These are phyloP conservation scores for Cyberlindnera euphorbiae DNA, from an alignment of 805 yeast species.

Conservation along the genomic window DNA sequence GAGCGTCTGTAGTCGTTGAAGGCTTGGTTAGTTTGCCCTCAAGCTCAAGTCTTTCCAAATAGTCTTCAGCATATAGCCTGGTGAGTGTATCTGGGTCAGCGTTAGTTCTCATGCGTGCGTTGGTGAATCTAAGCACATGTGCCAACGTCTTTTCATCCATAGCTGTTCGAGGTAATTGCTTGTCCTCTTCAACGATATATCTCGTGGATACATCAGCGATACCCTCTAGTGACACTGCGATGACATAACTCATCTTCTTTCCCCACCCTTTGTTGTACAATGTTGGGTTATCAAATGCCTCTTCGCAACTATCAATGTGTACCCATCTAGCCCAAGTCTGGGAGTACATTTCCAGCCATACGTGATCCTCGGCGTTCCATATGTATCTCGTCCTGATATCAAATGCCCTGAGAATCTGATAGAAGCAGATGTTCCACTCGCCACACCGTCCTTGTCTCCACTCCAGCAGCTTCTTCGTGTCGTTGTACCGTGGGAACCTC, in stretches of 20 bases:
- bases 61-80: slow-evolving; percentile 26
- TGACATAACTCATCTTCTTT: slow-evolving; percentile 83
- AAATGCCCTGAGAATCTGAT: slow-evolving; percentile 62
- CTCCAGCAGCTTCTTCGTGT: slow-evolving; percentile 55
- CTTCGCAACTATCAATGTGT: slow-evolving; percentile 87
- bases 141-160: too few species aligned
- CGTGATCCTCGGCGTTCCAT: slow-evolving; percentile 93
- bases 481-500: slow-evolving; percentile 75
- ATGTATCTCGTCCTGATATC: slow-evolving; percentile 64
- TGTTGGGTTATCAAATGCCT: slow-evolving; percentile 74
- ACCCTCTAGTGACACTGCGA: slow-evolving; percentile 63
- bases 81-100: too few species aligned
- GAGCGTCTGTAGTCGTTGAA: slow-evolving; percentile 6
- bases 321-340: slow-evolving; percentile 62
- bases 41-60: slow-evolving; percentile 32
- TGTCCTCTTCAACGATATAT: slow-evolving; percentile 47
- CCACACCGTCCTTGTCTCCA: slow-evolving; percentile 84
- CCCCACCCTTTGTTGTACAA: slow-evolving; percentile 87
- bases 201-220: slow-evolving; percentile 64
- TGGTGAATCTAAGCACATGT: too few species aligned
- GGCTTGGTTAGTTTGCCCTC: slow-evolving; percentile 3
- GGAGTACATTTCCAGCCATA: slow-evolving; percentile 91
- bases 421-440: slow-evolving; percentile 89
- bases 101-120: too few species aligned
- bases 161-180: too few species aligned